These are phyloP conservation scores for Botrytis hyacinthi DNA, from an alignment of 2,329 filamentous ascomycete genomes.

Conservation along the genomic window DNA sequence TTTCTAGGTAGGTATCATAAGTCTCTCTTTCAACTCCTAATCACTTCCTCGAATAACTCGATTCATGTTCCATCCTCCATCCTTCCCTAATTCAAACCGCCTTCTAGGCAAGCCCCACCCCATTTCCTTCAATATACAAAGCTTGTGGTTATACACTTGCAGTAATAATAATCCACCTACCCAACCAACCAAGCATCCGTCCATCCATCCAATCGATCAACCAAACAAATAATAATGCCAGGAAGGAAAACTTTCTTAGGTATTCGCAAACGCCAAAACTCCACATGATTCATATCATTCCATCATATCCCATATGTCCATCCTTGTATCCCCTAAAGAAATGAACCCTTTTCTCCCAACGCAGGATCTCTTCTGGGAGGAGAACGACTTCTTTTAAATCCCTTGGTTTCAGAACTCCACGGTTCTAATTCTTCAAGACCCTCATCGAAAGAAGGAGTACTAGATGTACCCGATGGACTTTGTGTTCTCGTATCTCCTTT, in stretches of 20 bases:
- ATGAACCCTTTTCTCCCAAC: constrained; percentile 8
- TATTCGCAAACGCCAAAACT: constrained; percentile 17
- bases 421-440: constrained; percentile 26
- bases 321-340: neutral
- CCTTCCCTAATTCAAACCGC: neutral
- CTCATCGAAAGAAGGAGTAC: constrained; percentile 28
- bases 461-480: constrained; percentile 22
- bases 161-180: neutral
- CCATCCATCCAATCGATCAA: neutral
- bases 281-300: constrained; percentile 13
- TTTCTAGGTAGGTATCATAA: neutral
- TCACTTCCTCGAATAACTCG: neutral
- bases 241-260: constrained; percentile 9
- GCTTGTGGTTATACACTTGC: neutral
- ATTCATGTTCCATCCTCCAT: neutral
- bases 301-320: neutral
- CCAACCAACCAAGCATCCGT: neutral
- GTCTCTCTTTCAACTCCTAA: neutral
- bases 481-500: constrained; percentile 57
- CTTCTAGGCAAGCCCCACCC: neutral
- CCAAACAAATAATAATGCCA: constrained; percentile 4
- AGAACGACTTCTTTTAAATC: constrained; percentile 6
- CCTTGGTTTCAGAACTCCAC: constrained; percentile 10
- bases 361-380: constrained; percentile 2
- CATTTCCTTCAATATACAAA: neutral